Conservation (phyloP, 2,329 filamentous ascomycete genomes). For the Exophiala calicioides region DNA sequence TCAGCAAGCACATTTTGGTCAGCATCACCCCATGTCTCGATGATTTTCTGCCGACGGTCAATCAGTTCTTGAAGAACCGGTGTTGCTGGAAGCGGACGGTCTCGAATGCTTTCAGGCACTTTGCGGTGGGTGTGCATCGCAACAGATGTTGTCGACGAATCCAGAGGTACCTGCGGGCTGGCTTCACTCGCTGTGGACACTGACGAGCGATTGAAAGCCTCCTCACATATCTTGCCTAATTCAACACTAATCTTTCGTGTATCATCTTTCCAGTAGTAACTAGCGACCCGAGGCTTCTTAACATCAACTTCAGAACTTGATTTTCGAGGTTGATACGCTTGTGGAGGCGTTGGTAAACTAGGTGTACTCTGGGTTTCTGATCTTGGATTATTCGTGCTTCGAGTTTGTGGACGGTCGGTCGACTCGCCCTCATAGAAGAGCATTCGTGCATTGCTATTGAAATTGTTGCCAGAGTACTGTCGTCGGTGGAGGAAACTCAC, state of each 20-base stretch:
- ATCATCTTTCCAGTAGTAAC: conserved; percentile 69
- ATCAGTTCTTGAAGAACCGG: conserved; percentile 55
- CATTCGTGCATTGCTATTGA: conserved; percentile 22
- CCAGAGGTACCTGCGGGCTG: conserved; percentile 42
- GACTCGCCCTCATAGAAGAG: conserved; percentile 29
- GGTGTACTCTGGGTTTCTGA: conserved; percentile 40
- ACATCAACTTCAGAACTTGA: conserved; percentile 39
- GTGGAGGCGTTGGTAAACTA: conserved; percentile 42
- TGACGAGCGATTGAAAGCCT: conserved; percentile 77
- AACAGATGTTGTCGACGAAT: conserved; percentile 53
- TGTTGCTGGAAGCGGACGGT: conserved; percentile 48
- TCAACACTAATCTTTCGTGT: conserved; percentile 80
- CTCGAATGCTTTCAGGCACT: conserved; percentile 30
- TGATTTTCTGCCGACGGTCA: conserved; percentile 60
- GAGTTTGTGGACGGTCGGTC: conserved; percentile 33
- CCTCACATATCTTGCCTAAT: conserved; percentile 86
- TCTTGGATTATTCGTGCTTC: conserved; percentile 23
- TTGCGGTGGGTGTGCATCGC: conserved; percentile 38
- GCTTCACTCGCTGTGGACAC: conserved; percentile 50
- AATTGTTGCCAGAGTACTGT: conserved; percentile 36
- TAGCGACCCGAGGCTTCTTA: conserved; percentile 44
- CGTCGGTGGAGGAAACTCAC: conserved; percentile 64
- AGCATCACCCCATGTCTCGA: conserved; percentile 51
- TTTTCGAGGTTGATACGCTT: conserved; percentile 38
- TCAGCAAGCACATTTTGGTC: conserved; percentile 50